Evolutionary conservation across 345 rosid species (phyloP), one percentile per base, ranked within the genome.

Genomic region (Chamaenerion angustifolium): DNA sequence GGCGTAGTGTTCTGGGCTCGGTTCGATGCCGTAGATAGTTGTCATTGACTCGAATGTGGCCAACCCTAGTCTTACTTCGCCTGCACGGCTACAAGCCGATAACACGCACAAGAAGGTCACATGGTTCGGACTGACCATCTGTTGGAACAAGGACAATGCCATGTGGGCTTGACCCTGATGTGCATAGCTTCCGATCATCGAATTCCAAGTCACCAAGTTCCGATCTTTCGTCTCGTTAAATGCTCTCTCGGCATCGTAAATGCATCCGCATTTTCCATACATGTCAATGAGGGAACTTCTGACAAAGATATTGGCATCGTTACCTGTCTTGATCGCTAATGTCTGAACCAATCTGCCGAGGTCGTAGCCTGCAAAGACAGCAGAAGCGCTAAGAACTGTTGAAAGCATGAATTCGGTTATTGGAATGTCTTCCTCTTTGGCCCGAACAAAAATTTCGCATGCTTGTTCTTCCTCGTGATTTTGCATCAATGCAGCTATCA

Each of bases 211-310:
- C 48, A 88, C 76, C 65, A 88, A 66, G 54, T 88, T 85, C 64
- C 68, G 75, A 18, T 73, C 77, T 13, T 73, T 74, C 80, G 82
- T 74, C 67, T 66, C 79, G 43, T 61, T 47, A 57, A 89, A 89
- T 10, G 66, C 77, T 55, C 42, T 61, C 59, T 78, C 74, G 3
- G 82, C 61, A 52, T 85, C 83, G 18, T 75, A 66, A 35, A 78
- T 68, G 40, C 81, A 71, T 52, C 95, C 97, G 42, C 97, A 85
- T 78, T 85, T 88, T n/a, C 97, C 95, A 37, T 88, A 88, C 93
- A 88, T 80, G 64, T 85, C 88, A 64, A 85, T 80, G 0, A 85
- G 76, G 10, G 95, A 83, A 65, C 83, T 80, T 37, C 88, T 78
- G 2, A 89, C 94, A 59, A 78, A 82, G 23, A 80, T 48, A 61